phyloP scores from a whole-genome alignment of 2,329 filamentous ascomycete genomes.

The Colletotrichum scovillei region DNA sequence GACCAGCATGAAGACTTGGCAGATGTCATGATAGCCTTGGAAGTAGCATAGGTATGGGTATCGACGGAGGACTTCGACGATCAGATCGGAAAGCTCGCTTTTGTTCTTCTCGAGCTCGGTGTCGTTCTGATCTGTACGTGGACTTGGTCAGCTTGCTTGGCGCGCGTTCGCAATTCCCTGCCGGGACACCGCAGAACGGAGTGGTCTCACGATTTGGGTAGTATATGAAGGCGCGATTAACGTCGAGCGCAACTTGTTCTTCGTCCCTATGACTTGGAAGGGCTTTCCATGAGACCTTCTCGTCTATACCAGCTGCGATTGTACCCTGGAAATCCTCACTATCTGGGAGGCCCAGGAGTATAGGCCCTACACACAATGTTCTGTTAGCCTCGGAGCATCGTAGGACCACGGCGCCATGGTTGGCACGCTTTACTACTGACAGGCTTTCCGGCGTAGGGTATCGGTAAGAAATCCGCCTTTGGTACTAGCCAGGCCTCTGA shows the following conservation, averaged over 20 bases:
- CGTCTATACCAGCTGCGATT: constrained; percentile 31
- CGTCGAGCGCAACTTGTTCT: constrained; percentile 90
- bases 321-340: constrained; percentile 30
- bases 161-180: neutral
- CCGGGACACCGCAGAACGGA: neutral
- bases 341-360: constrained; percentile 60
- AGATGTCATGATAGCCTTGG: constrained; percentile 98
- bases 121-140: constrained; percentile 71
- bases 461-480: constrained; percentile 76
- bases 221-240: constrained; percentile 96
- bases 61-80: constrained; percentile 81
- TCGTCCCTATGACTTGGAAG: constrained; percentile 86
- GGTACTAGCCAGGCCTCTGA: constrained; percentile 70
- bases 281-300: constrained; percentile 62
- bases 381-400: constrained; percentile 29
- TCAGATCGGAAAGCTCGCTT: constrained; percentile 80
- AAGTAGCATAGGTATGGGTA: constrained; percentile 93
- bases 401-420: neutral
- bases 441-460: constrained; percentile 77
- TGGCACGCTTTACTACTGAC: constrained; percentile 65
- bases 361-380: constrained; percentile 64
- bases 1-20: constrained; percentile 92
- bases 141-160: constrained; percentile 30
- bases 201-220: constrained; percentile 80
- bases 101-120: constrained; percentile 78